Percentiles rank a stretch among this genome's conserved stretches.
Conservation (phyloP, 805 yeast species). For the Lachancea kluyveri region DNA sequence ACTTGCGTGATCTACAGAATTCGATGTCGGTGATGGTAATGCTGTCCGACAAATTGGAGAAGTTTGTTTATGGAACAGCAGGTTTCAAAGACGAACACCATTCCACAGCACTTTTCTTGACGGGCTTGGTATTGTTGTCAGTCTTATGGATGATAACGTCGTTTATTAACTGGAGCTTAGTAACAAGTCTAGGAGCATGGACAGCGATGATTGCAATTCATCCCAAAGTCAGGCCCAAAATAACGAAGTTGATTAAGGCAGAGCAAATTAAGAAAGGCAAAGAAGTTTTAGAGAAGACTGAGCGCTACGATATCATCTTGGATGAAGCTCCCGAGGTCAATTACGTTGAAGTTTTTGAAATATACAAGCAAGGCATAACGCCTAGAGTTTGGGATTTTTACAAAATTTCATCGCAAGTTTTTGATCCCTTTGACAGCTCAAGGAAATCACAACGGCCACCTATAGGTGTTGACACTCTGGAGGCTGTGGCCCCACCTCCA, state of each 20-base stretch:
- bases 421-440: slow-evolving; percentile 41
- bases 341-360: slow-evolving; percentile 71
- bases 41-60: slow-evolving; percentile 45
- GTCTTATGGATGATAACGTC: slow-evolving; percentile 39
- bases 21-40: slow-evolving; percentile 49
- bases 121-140: slow-evolving; percentile 34
- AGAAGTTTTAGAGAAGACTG: slow-evolving; percentile 28
- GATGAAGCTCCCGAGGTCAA: slow-evolving; percentile 60
- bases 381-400: slow-evolving; percentile 57
- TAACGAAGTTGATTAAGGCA: slow-evolving; percentile 27
- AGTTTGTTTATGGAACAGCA: slow-evolving; percentile 53
- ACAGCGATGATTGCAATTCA: slow-evolving; percentile 44
- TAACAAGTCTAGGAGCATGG: slow-evolving; percentile 60
- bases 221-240: slow-evolving; percentile 41
- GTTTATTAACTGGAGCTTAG: slow-evolving; percentile 57
- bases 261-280: slow-evolving; percentile 21
- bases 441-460: slow-evolving; percentile 53
- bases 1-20: slow-evolving; percentile 70
- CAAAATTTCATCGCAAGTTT: slow-evolving; percentile 49
- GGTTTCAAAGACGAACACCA: slow-evolving; percentile 65
- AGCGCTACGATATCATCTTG: slow-evolving; percentile 44
- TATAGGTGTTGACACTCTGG: slow-evolving; percentile 49
- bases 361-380: slow-evolving; percentile 58
- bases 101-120: slow-evolving; percentile 55
- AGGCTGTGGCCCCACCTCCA: slow-evolving; percentile 56